These are phyloP conservation scores for Cruciata laevipes DNA, from an alignment of 257 asterid genomes.

Conservation along the genomic window DNA sequence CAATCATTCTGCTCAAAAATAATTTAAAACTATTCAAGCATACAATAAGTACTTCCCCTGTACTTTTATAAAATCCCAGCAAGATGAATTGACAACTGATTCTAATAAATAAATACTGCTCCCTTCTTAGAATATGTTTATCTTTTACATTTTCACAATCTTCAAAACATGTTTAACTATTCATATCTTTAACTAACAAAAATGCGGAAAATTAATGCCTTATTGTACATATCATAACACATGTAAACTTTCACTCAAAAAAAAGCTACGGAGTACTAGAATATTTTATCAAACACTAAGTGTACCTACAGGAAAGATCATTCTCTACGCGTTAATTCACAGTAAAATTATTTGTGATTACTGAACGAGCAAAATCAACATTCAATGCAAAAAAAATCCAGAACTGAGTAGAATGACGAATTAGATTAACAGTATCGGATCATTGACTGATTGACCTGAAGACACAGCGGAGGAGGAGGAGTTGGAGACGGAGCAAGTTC, in stretches of 20 bases:
- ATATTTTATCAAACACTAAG: not conserved
- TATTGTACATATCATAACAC: too few relatives aligned
- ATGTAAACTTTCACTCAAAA: too few relatives aligned
- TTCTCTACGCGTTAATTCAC: not conserved
- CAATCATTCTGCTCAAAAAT: not conserved
- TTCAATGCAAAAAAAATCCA: too few relatives aligned
- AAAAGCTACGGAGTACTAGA: too few relatives aligned
- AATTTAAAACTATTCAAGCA: not conserved
- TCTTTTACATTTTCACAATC: not conserved
- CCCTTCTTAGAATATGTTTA: not conserved
- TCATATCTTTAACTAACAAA: not conserved
- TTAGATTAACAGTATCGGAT: not conserved
- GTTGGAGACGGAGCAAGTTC: conserved; percentile 14
- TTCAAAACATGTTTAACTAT: not conserved
- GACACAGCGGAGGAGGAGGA: conserved; percentile 11
- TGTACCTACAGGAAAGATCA: not conserved
- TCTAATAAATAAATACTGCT: not conserved
- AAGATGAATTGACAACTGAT: too few relatives aligned
- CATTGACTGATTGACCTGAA: conserved; percentile 12
- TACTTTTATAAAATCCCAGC: not conserved
- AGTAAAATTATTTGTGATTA: not conserved
- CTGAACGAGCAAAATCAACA: too few relatives aligned
- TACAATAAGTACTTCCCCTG: not conserved
- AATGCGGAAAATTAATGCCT: too few relatives aligned
- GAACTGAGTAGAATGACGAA: not conserved